Percentiles rank a stretch among this genome's conserved stretches.
phyloP scores from a whole-genome alignment of 805 yeast species.

The Kuraishia ogatae region DNA sequence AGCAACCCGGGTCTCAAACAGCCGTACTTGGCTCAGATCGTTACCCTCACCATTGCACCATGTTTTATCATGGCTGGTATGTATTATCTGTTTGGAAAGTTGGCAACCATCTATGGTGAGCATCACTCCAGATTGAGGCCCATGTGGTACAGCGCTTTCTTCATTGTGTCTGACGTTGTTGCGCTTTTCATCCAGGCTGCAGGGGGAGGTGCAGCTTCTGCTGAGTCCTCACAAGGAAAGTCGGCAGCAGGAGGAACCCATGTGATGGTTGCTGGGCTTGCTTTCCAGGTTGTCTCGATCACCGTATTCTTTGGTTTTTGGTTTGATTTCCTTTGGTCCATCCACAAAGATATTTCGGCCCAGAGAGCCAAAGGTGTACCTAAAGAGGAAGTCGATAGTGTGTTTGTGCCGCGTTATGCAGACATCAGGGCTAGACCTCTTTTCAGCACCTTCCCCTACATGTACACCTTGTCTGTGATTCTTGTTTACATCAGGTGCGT shows the following conservation, averaged over 20 bases:
- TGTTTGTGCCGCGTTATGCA: conserved; percentile 26
- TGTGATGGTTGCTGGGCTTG: conserved; percentile 72
- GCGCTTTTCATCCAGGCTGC: conserved; percentile 61
- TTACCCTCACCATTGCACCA: conserved; percentile 69
- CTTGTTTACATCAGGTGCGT: conserved; percentile 59
- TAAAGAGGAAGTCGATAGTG: conserved; percentile 3
- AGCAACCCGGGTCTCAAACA: conserved; percentile 22
- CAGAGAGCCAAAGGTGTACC: conserved; percentile 19
- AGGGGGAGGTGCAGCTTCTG: conserved; percentile 71
- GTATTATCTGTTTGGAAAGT: conserved; percentile 61
- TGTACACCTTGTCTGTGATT: conserved; percentile 35
- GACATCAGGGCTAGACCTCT: conserved; percentile 23
- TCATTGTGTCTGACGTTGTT: conserved; percentile 55
- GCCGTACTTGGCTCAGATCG: conserved; percentile 53
- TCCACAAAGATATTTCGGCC: conserved; percentile 19
- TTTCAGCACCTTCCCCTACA: conserved; percentile 36
- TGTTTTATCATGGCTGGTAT: conserved; percentile 81
- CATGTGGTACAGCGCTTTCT: conserved; percentile 51
- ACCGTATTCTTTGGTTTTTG: conserved; percentile 44
- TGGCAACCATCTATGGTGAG: conserved; percentile 53
- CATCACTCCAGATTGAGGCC: conserved; percentile 45
- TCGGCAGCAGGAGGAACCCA: conserved; percentile 41
- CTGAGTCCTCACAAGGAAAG: conserved; percentile 23
- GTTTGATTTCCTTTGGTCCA: conserved; percentile 34
- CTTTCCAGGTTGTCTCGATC: conserved; percentile 69